Conservation (phyloP, 371 early-diverging fungal species). For the Mucor plumbeus region DNA sequence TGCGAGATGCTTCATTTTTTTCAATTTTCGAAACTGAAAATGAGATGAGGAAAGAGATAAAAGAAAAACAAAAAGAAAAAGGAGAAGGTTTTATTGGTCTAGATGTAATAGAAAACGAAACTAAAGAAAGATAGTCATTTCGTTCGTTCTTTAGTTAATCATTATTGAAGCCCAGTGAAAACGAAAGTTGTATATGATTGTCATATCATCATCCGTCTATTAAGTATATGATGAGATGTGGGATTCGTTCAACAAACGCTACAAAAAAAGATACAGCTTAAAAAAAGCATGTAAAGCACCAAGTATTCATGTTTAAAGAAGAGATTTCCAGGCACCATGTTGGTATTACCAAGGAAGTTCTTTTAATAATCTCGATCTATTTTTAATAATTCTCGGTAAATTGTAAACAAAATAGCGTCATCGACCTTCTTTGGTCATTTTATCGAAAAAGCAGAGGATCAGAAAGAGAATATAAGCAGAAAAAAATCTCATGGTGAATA, state of each 20-base stretch:
- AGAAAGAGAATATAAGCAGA: neutral
- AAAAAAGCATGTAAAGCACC: neutral
- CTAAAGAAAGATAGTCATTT: constrained; percentile 8
- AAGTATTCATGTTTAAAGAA: neutral
- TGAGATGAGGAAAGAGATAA: neutral
- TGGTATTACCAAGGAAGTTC: neutral
- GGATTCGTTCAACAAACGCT: neutral
- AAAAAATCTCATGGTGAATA: too few species aligned
- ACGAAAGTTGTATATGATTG: neutral
- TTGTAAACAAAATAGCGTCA: neutral
- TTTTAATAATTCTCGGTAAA: neutral
- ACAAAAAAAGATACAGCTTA: neutral
- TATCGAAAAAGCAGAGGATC: neutral
- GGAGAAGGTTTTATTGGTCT: constrained; percentile 8
- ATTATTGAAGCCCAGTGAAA: neutral
- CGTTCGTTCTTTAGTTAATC: neutral
- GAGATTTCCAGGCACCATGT: neutral
- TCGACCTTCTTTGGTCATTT: neutral
- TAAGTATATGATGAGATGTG: neutral
- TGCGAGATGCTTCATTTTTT: constrained; percentile 13
- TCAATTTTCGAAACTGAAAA: neutral
- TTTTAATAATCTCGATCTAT: neutral
- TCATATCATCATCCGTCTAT: neutral
- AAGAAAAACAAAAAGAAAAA: neutral
- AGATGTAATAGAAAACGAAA: neutral